Evolutionary conservation across 2,329 filamentous ascomycete genomes (phyloP).

Genomic region (Albophoma yamanashiensis): DNA sequence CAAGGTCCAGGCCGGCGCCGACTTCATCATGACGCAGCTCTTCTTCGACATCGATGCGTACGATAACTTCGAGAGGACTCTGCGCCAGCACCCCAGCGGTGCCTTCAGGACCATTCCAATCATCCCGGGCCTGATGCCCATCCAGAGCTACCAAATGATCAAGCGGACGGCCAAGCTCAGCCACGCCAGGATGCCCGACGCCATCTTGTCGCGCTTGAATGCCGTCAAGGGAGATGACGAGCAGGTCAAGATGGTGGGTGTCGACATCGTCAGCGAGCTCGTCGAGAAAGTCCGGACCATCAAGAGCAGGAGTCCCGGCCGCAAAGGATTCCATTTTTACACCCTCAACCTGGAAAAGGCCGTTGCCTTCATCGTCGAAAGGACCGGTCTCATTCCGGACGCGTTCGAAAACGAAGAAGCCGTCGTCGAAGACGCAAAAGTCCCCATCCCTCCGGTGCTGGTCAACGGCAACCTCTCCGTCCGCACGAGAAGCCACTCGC

Average conservation of each 20-base stretch:
- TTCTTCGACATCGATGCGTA: constrained; percentile 90
- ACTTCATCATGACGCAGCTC: constrained; percentile 97
- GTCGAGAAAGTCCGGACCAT: constrained; percentile 65
- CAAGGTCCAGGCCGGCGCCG: constrained; percentile 82
- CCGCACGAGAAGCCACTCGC: constrained; percentile 20
- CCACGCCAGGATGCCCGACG: constrained; percentile 68
- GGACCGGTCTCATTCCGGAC: constrained; percentile 69
- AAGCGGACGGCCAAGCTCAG: constrained; percentile 89
- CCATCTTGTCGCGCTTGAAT: constrained; percentile 60
- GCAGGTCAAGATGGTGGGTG: constrained; percentile 67
- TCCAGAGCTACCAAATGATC: constrained; percentile 95
- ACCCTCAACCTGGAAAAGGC: constrained; percentile 94
- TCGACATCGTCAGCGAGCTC: constrained; percentile 76
- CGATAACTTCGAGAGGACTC: constrained; percentile 61
- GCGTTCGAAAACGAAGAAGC: constrained; percentile 41
- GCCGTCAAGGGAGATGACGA: constrained; percentile 70
- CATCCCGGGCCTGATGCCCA: constrained; percentile 91
- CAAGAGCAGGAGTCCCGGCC: constrained; percentile 44
- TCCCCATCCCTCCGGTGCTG: constrained; percentile 18
- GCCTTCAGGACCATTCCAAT: constrained; percentile 80
- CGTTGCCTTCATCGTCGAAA: constrained; percentile 84
- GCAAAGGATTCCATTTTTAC: constrained; percentile 90
- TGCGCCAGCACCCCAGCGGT: constrained; percentile 74
- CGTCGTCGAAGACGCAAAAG: constrained; percentile 32
- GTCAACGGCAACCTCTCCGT: constrained; percentile 37